Evolutionary conservation across 768 basidiomycete species (phyloP), one percentile per base, ranked within the genome.

Genomic region (Phanerodontia chrysosporium): DNA sequence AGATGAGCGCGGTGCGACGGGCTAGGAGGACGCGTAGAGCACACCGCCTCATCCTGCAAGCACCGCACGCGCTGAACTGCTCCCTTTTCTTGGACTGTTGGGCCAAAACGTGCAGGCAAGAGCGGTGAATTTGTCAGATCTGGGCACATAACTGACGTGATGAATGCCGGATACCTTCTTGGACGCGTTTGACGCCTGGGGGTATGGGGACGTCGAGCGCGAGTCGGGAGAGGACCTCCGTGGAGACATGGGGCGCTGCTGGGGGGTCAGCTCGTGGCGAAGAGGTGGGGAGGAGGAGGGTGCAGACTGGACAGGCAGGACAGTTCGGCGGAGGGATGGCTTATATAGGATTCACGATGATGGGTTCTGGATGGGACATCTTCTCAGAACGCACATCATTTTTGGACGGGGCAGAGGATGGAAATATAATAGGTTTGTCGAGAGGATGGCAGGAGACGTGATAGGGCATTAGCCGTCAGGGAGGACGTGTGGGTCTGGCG

Each of bases 21-120:
- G 56, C 39, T 55, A 57, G 49, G 67, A 48, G 55, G 65, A 57
- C 51, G 49, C 36, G 16, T 45, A 51, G 58, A 22, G 63, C 74
- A 39, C 54, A 89, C 87, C 95, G 83, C 70, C 95, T 75, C 85
- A 91, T 91, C 60, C 92, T 85, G 73, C 95, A 97, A 29, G 92
- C 92, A 58, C 92, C 92, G 70, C 95, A 96, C 8, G 94, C 94
- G 42, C 62, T 63, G 51, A 63, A 63, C 46, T 63, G 62, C 42
- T 63, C 62, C 10, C 62, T 42, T 29, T 63, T 63, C 46, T 60
- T 63, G 42, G 59, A 56, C 54, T 57, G 58, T 25, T 45, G 30
- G 24, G 36, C 24, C 29, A 39, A 9, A 27, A 32, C 32, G 42
- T 32, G n/a, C 12, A 44, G 13, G 42, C 29, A 30, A 18, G 35